Conservation (phyloP, 306 rosid species). For the Vicia sativa region DNA sequence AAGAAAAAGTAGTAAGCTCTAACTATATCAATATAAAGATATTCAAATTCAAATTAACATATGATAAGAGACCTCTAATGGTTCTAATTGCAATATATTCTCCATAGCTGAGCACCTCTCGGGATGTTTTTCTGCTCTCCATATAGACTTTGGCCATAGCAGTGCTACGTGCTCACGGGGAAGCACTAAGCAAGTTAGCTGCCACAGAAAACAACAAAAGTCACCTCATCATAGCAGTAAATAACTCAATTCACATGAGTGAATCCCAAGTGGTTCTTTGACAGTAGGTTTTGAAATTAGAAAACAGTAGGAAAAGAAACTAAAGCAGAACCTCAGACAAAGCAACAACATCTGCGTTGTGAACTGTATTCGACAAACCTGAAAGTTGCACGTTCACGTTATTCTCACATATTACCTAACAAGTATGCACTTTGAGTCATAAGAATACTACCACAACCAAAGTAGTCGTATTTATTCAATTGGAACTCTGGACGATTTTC, state of each 20-base stretch:
- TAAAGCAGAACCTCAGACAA: slow-evolving; percentile 60
- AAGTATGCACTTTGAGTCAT: slow-evolving; percentile 27
- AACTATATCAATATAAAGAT: slow-evolving; percentile 5
- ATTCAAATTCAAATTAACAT: slow-evolving; percentile 21
- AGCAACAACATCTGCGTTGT: slow-evolving; percentile 74
- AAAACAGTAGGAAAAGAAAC: slow-evolving; percentile 38
- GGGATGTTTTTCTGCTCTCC: slow-evolving; percentile 59
- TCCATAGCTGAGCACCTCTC: slow-evolving; percentile 72
- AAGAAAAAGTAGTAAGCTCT: slow-evolving; percentile 9
- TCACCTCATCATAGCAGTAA: slow-evolving; percentile 21
- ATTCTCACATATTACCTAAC: slow-evolving; percentile 26
- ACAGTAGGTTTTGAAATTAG: slow-evolving; percentile 30
- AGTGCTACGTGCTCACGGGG: slow-evolving; percentile 62
- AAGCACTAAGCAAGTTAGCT: slow-evolving; percentile 85
- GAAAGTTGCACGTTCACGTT: slow-evolving; percentile 38
- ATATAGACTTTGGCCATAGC: slow-evolving; percentile 70
- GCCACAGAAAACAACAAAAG: slow-evolving; percentile 50
- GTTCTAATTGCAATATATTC: slow-evolving; percentile 81
- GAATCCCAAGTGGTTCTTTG: slow-evolving; percentile 31
- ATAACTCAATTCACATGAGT: slow-evolving; percentile 30
- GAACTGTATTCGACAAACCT: slow-evolving; percentile 64
- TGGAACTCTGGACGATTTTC: slow-evolving; percentile 73
- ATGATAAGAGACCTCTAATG: slow-evolving; percentile 61
- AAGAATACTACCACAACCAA: slow-evolving; percentile 68
- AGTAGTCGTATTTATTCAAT: slow-evolving; percentile 73